Conservation (phyloP, 768 basidiomycete genomes). For the Tephrocybe rancida region DNA sequence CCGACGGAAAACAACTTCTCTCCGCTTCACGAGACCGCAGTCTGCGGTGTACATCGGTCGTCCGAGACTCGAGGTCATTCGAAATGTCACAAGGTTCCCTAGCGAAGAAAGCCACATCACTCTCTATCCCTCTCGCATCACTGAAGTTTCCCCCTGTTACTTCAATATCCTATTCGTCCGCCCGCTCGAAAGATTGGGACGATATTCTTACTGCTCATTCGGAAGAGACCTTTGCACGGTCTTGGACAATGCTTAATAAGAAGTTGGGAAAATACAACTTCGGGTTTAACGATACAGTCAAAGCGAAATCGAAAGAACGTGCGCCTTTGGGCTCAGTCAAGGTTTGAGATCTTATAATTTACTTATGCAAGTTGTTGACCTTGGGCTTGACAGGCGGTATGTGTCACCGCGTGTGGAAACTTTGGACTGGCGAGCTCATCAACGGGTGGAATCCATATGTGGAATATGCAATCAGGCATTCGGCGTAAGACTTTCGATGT, state of each 20-base stretch:
- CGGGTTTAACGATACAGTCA: constrained; percentile 52
- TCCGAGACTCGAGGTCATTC: constrained; percentile 92
- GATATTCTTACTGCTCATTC: constrained; percentile 91
- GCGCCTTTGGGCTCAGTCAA: constrained; percentile 64
- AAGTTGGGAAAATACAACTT: constrained; percentile 77
- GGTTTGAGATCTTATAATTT: constrained; percentile 38
- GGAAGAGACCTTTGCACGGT: constrained; percentile 80
- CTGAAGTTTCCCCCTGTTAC: constrained; percentile 86
- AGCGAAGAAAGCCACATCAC: constrained; percentile 73
- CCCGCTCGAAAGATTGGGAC: constrained; percentile 95
- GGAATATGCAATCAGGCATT: constrained; percentile 97
- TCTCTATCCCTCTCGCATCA: constrained; percentile 78
- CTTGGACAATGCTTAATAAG: constrained; percentile 88
- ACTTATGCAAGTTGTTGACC: background rate
- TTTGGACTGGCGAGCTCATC: constrained; percentile 89
- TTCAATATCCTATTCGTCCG: constrained; percentile 75
- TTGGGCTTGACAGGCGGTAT: constrained; percentile 59
- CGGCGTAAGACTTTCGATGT: constrained; percentile 77
- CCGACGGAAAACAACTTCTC: constrained; percentile 94
- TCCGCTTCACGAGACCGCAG: constrained; percentile 90
- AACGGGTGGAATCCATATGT: constrained; percentile 81
- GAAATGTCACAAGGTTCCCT: constrained; percentile 95
- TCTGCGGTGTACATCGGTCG: constrained; percentile 87
- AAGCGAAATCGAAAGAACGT: constrained; percentile 49
- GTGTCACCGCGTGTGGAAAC: constrained; percentile 94